Evolutionary conservation across 2,329 filamentous ascomycete genomes (phyloP).

Genomic region (Aureobasidium sp.): DNA sequence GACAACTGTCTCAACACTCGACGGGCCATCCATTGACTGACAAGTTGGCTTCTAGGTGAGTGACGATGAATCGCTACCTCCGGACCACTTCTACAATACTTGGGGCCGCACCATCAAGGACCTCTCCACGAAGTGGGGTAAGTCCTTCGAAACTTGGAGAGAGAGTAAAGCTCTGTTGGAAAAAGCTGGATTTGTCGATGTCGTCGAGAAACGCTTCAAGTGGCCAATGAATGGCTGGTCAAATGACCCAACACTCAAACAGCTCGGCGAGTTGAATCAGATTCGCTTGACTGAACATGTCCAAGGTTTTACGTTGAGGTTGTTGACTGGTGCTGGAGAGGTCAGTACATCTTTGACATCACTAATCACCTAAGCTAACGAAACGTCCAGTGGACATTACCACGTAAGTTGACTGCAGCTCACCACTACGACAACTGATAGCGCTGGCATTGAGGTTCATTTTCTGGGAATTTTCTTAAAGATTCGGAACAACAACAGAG

Average conservation of each 20-base stretch:
- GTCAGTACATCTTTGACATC: neutral
- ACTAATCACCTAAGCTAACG: neutral
- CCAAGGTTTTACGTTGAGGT: constrained; percentile 11
- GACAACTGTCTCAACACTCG: neutral
- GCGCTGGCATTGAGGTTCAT: neutral
- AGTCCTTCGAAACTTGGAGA: constrained; percentile 13
- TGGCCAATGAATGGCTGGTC: constrained; percentile 32
- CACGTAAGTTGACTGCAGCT: neutral
- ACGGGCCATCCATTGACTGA: neutral
- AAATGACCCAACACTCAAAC: constrained; percentile 16
- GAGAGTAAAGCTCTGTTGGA: constrained; percentile 21
- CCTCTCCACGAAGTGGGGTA: constrained; percentile 8
- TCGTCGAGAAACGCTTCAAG: constrained; percentile 35
- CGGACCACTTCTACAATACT: constrained; percentile 1
- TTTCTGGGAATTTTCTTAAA: neutral
- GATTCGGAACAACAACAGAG: neutral
- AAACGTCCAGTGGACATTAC: neutral
- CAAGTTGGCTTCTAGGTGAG: constrained; percentile 10
- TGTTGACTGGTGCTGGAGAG: constrained; percentile 10
- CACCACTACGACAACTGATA: neutral
- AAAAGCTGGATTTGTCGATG: constrained; percentile 37
- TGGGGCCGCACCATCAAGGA: constrained; percentile 12
- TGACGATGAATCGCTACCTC: constrained; percentile 30
- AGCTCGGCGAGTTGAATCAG: constrained; percentile 3
- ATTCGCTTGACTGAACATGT: constrained; percentile 9